Percentiles rank a stretch among this genome's conserved stretches.
Evolutionary conservation across 2,329 filamentous ascomycete genomes (phyloP).

Genomic region (Colletotrichum tropicale): DNA sequence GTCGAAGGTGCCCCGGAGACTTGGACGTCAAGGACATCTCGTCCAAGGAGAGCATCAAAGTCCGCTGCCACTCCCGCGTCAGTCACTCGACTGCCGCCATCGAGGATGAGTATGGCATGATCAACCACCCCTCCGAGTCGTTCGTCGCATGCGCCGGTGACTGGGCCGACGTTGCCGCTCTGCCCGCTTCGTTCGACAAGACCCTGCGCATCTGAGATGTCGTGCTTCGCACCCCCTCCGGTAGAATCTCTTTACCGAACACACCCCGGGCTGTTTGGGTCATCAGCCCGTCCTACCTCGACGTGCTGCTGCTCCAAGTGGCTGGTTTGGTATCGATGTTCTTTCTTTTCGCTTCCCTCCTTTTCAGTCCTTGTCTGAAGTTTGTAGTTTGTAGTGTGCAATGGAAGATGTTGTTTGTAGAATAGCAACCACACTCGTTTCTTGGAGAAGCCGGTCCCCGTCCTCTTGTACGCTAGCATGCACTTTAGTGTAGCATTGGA

Average conservation of each 20-base stretch:
- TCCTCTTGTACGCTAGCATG: not conserved
- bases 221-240: not conserved
- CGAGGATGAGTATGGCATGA: constrained; percentile 1
- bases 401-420: not conserved
- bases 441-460: not conserved
- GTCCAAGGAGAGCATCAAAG: constrained; percentile 11
- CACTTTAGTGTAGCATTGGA: not conserved
- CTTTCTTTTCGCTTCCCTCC: not conserved
- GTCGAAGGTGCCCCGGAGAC: not conserved
- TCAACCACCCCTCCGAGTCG: constrained; percentile 8
- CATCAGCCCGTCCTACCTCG: not conserved
- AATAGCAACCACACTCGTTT: not conserved
- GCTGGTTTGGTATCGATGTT: not conserved
- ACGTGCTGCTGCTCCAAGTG: not conserved
- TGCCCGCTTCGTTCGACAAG: not conserved
- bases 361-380: not conserved
- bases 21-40: constrained; percentile 8
- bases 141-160: constrained; percentile 2
- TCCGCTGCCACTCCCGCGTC: not conserved
- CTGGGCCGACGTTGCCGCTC: constrained; percentile 5
- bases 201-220: not conserved
- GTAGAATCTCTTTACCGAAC: not conserved
- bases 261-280: not conserved
- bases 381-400: not conserved
- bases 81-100: not conserved